Evolutionary conservation across 805 yeast genomes (phyloP), one percentile per base, ranked within the genome.

Genomic region (Kazachstania viticola): DNA sequence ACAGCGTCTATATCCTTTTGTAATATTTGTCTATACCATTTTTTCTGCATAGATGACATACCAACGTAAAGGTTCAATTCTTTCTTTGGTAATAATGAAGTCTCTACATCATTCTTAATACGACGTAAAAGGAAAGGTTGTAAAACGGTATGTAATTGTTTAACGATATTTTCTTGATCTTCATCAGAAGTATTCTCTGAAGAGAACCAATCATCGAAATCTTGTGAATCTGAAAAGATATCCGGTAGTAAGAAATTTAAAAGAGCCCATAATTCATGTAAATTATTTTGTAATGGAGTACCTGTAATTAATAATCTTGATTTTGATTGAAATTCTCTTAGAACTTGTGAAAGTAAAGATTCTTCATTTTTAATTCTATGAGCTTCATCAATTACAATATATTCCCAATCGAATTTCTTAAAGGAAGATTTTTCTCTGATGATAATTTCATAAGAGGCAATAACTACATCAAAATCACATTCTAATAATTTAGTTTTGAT

Each of bases 1-100:
- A 88, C 95, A 0, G 96, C 96, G 54, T 83, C 95, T 33, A 88
- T 82, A 49, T 88, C 96, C 49, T 87, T 88, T 53, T 87, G 95
- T 34, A 88, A 60, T 33, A 88, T 62, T 40, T 78, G 78, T 51
- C 79, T 79, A 56, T 88, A 88, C 97, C 97, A 88, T 48, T 74
- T 71, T 19, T 77, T 62, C 60, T 88, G 97, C 97, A 88, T 88
- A 19, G 80, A 85, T 1, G 94, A 74, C 95, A 88, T 85, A 9
- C 94, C 94, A 28, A 87, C 80, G 51, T 87, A 88, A 24, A 91
- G 65, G 44, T 88, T 88, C 28, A 79, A 65, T 58, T 88, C 97
- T 35, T 80, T 79, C 52, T 88, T 91, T 5, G 96, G 97, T 24
- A 85, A 61, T 32, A 88, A 64, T 1, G 94, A 79, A 46, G 78